A percentile compares a stretch with the other conserved stretches of the same genome.
Conservation (phyloP, 2,329 filamentous ascomycete species). For the Trichoderma harzianum region DNA sequence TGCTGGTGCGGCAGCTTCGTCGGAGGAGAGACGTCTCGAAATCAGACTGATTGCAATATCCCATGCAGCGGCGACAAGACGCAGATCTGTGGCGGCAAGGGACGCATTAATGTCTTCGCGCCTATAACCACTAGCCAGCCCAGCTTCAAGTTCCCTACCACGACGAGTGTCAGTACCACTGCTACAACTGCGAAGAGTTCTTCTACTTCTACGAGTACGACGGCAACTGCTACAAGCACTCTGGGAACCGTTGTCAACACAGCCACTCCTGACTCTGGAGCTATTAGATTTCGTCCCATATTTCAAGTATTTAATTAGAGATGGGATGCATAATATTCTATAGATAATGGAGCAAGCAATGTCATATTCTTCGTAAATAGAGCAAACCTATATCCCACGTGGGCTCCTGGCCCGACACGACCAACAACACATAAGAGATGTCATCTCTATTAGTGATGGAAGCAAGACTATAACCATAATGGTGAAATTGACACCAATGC, state of each 20-base stretch:
- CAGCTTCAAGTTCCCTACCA: not conserved
- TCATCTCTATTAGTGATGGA: not conserved
- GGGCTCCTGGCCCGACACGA: not conserved
- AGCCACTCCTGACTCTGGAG: not conserved
- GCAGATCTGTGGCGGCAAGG: conserved; percentile 22
- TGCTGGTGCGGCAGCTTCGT: not conserved
- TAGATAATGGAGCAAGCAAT: not conserved
- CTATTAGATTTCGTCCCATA: not conserved
- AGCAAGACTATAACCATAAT: not conserved
- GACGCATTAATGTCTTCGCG: conserved; percentile 21
- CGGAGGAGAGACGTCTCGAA: not conserved
- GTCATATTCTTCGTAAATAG: not conserved
- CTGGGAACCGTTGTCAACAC: not conserved
- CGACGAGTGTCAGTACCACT: not conserved
- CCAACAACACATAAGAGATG: not conserved
- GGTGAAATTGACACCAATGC: not conserved
- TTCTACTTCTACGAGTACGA: not conserved
- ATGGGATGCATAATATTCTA: not conserved
- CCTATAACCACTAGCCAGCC: not conserved
- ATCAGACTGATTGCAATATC: not conserved
- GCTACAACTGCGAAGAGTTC: not conserved
- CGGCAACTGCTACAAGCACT: not conserved
- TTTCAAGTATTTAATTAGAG: not conserved
- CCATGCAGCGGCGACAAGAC: conserved; percentile 18
- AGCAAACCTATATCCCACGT: not conserved